These are phyloP conservation scores for Laburnicola sp. DNA, from an alignment of 2,329 filamentous ascomycete species.

Conservation along the genomic window DNA sequence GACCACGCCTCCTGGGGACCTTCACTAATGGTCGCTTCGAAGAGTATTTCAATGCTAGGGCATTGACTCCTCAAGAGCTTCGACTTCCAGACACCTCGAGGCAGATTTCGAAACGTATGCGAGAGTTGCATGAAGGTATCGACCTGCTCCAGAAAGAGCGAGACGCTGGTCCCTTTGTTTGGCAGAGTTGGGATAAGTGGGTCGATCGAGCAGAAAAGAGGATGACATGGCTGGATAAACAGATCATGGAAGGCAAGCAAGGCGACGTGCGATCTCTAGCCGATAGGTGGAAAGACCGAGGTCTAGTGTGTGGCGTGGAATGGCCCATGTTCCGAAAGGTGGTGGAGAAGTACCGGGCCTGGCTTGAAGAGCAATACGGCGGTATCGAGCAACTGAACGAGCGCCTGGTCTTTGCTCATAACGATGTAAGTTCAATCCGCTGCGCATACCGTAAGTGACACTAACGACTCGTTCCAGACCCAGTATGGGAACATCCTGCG, in stretches of 20 bases:
- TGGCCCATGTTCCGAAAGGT: constrained; percentile 77
- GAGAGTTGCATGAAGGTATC: constrained; percentile 91
- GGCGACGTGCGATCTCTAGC: constrained; percentile 42
- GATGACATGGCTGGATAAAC: constrained; percentile 61
- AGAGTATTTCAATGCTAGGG: constrained; percentile 84
- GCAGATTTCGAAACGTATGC: constrained; percentile 96
- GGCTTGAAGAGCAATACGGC: constrained; percentile 73
- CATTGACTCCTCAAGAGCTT: constrained; percentile 75
- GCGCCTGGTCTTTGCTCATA: constrained; percentile 90
- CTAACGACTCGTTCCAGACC: constrained; percentile 61
- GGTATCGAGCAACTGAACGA: constrained; percentile 68
- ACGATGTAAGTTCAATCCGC: constrained; percentile 68
- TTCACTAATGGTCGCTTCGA: constrained; percentile 96
- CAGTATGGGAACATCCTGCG: constrained; percentile 98
- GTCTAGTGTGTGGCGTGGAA: constrained; percentile 79
- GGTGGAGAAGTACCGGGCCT: constrained; percentile 75
- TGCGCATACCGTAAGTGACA: background rate
- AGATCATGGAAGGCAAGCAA: constrained; percentile 54
- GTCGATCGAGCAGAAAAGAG: constrained; percentile 67
- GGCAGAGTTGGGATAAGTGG: constrained; percentile 96
- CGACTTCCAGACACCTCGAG: constrained; percentile 80
- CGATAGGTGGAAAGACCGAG: constrained; percentile 68
- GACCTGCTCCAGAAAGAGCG: constrained; percentile 80
- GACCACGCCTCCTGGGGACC: constrained; percentile 84
- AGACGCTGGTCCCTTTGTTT: constrained; percentile 77